A percentile compares a stretch with the other conserved stretches of the same genome.
Evolutionary conservation across 2,329 filamentous ascomycete genomes (phyloP).

Genomic region (Phaeophleospora eucalypticola): DNA sequence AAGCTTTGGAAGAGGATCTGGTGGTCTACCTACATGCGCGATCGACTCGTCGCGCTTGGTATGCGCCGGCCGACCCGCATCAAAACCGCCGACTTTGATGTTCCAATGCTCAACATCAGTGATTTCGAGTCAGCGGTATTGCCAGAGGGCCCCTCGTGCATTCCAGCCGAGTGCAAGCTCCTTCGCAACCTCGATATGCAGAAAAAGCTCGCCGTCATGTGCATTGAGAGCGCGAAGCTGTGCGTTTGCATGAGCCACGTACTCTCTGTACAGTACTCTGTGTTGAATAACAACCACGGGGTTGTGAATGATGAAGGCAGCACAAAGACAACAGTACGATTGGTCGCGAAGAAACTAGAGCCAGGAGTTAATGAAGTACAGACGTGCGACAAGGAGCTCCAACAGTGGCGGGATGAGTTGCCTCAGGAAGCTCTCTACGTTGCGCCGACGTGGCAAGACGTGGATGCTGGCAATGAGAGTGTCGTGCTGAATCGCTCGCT

Average conservation of each 20-base stretch:
- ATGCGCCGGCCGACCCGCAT: conserved; percentile 91
- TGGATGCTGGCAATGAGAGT: conserved; percentile 56
- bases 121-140: conserved; percentile 73
- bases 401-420: conserved; percentile 70
- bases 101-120: conserved; percentile 77
- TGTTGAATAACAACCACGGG: conserved; percentile 77
- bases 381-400: conserved; percentile 72
- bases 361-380: conserved; percentile 78
- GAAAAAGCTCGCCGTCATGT: conserved; percentile 76
- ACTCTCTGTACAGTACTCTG: conserved; percentile 85
- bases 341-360: conserved; percentile 81
- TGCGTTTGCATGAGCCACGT: conserved; percentile 88
- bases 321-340: conserved; percentile 72
- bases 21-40: conserved; percentile 97
- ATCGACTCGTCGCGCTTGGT: conserved; percentile 84
- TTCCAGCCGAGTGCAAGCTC: conserved; percentile 66
- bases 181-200: conserved; percentile 70
- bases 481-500: conserved; percentile 72
- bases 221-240: conserved; percentile 84
- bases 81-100: conserved; percentile 89
- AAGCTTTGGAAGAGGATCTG: conserved; percentile 92
- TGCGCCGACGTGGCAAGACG: conserved; percentile 51
- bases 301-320: conserved; percentile 65
- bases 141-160: conserved; percentile 62
- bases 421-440: conserved; percentile 68